Evolutionary conservation across 495 filamentous ascomycete genomes (phyloP).

Genomic region (Platismatia glauca): DNA sequence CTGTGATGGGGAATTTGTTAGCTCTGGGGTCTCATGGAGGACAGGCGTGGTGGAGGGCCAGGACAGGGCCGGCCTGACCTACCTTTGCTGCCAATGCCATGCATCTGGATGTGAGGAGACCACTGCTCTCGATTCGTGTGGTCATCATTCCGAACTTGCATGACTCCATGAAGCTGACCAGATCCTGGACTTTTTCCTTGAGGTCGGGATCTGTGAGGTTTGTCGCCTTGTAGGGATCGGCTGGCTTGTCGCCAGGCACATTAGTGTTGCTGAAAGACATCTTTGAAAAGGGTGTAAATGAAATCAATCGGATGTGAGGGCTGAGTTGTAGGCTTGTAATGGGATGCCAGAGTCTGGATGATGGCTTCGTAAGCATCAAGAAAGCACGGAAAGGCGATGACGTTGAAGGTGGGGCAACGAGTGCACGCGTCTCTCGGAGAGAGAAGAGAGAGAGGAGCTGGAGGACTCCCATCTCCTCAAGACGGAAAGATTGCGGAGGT

Average conservation of each 20-base stretch:
- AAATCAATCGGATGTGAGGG: neutral
- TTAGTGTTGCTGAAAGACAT: slow-evolving; percentile 52
- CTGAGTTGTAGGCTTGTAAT: neutral
- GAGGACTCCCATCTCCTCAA: slow-evolving; percentile 1
- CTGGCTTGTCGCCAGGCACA: slow-evolving; percentile 44
- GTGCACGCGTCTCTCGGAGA: no score
- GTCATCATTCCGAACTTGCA: slow-evolving; percentile 84
- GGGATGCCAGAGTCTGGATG: neutral
- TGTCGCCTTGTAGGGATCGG: slow-evolving; percentile 75
- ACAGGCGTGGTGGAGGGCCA: neutral
- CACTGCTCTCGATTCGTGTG: slow-evolving; percentile 58
- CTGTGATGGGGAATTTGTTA: slow-evolving; percentile 30
- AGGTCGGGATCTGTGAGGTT: slow-evolving; percentile 55
- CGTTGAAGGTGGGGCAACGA: slow-evolving; percentile 6
- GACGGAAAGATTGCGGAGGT: neutral
- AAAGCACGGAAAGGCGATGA: slow-evolving; percentile 9
- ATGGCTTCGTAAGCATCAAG: slow-evolving; percentile 5
- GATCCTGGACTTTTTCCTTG: slow-evolving; percentile 70
- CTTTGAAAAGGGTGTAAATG: slow-evolving; percentile 12
- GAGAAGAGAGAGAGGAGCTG: no score
- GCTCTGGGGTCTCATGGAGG: neutral
- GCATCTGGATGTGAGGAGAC: slow-evolving; percentile 67
- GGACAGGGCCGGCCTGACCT: slow-evolving; percentile 16
- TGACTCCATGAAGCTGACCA: slow-evolving; percentile 74
- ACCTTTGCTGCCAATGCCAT: slow-evolving; percentile 89